phyloP scores from a whole-genome alignment of 805 yeast genomes.

The Ogataea philodendri region DNA sequence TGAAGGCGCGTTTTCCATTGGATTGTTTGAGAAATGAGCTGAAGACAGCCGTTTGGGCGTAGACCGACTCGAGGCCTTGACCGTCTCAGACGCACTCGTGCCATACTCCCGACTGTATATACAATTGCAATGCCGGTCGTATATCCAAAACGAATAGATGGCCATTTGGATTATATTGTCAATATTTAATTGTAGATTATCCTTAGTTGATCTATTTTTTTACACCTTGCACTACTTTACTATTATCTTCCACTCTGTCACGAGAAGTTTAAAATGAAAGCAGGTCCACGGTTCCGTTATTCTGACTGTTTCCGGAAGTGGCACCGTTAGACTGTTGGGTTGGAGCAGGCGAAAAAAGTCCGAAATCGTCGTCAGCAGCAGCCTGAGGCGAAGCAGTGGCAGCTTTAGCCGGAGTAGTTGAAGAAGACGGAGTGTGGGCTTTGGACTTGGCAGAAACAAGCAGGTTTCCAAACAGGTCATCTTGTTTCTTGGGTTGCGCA shows the following conservation, averaged over 20 bases:
- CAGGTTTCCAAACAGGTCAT: conserved; percentile 72
- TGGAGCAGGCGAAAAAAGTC: conserved; percentile 12
- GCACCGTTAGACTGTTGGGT: conserved; percentile 3
- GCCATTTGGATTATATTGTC: no score
- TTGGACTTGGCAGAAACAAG: conserved; percentile 62
- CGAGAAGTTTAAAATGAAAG: conserved; percentile 39
- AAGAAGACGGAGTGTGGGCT: conserved; percentile 17
- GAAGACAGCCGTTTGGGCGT: not conserved
- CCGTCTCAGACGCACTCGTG: conserved; percentile 1
- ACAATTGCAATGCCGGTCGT: conserved; percentile 90
- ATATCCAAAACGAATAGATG: conserved; percentile 83
- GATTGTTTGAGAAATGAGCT: not conserved
- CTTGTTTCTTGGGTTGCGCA: conserved; percentile 40
- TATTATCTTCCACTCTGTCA: not conserved
- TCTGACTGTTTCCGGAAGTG: conserved; percentile 7
- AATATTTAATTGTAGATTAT: no score
- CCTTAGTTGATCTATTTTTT: not conserved
- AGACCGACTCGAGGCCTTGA: not conserved
- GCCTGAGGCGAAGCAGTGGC: conserved; percentile 6
- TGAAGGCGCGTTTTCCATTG: conserved; percentile 1
- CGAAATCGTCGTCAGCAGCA: conserved; percentile 15
- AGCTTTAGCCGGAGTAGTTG: conserved; percentile 14
- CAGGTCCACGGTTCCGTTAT: conserved; percentile 46
- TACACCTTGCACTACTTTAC: conserved; percentile 1
- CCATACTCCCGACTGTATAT: conserved; percentile 72